Base-by-base conservation (phyloP, 306 rosid genomes). In the Vigna mungo region DNA sequence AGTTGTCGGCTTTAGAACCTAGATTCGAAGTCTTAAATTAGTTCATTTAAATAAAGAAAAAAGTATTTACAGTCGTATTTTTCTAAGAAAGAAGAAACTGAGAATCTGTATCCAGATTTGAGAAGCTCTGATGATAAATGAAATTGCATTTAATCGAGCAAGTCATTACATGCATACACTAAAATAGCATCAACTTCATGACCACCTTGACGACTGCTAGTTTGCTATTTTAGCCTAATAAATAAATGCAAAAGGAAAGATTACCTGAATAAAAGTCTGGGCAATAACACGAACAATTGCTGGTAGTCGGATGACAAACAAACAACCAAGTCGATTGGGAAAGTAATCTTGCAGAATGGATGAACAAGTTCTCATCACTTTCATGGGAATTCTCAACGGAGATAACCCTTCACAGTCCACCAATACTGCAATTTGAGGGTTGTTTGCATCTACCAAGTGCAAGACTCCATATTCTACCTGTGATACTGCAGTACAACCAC, bases 381-480 rank as follows among this genome's bases (percentile, higher is more conserved):
- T 88, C 97, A 92, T 90, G 63, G 99, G 99, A 79, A 92, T 61
- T 88, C 70, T 90, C 84, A 95, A 80, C 5, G 99, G 94, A 82
- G 99, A 83, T 78, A 95, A 82, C 75, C 99, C 97, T 77, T 90
- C 96, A 79, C 99, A 95, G 81, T 95, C 99, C 82, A 95, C 96
- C 82, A 95, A 81, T 32, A 95, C 99, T 54, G 97, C 88, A 73
- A 95, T 89, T 62, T 88, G 89, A 47, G 93, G 83, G 82, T 87
- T 86, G 71, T 86, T 89, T 81, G 84, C 82, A 81, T 89, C 88
- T 30, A 89, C 86, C 49, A 95, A 84, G 82, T 85, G 88, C 85
- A 87, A 64, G 75, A 92, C 89, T 30, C 97, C 97, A 61, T 86
- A 89, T 72, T 95, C 99, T 25, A 95, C 96, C 83, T 92, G 97